phyloP scores from a whole-genome alignment of 805 yeast genomes.

The Metschnikowia hibisci region DNA sequence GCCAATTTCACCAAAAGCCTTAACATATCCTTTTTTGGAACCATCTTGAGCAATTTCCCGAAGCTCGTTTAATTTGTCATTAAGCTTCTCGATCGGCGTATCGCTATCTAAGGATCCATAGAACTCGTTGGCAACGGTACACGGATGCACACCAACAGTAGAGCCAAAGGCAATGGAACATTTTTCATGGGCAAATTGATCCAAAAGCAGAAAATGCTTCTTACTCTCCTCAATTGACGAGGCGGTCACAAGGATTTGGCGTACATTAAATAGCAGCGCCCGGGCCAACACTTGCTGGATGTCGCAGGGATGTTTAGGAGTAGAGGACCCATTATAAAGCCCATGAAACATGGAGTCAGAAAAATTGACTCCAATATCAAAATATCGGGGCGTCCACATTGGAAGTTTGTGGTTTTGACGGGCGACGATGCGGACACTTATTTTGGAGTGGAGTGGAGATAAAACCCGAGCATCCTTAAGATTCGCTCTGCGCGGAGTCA shows the following conservation, averaged over 20 bases:
- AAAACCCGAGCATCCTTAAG: not conserved
- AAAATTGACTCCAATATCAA: conserved; percentile 62
- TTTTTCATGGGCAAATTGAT: conserved; percentile 6
- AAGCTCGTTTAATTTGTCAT: conserved; percentile 46
- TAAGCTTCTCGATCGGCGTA: conserved; percentile 28
- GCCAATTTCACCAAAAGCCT: conserved; percentile 94
- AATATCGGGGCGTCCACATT: conserved; percentile 40
- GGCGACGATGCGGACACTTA: not conserved
- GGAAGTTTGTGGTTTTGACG: not conserved
- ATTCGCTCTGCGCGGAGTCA: not conserved
- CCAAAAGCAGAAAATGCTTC: conserved; percentile 57
- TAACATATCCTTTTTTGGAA: conserved; percentile 47
- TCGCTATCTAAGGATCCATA: conserved; percentile 34
- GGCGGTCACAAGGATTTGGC: conserved; percentile 76
- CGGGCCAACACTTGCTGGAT: conserved; percentile 58
- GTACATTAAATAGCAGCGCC: conserved; percentile 63
- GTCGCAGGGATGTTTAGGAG: conserved; percentile 63
- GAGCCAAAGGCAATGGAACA: conserved; percentile 34
- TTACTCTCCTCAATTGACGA: conserved; percentile 66
- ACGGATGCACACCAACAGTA: conserved; percentile 96
- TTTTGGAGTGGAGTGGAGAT: not conserved
- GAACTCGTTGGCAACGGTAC: conserved; percentile 57
- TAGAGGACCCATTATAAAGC: conserved; percentile 56
- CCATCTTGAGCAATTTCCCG: conserved; percentile 49
- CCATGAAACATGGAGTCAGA: conserved; percentile 91